A percentile compares a stretch with the other conserved stretches of the same genome.
Conservation (phyloP, 768 basidiomycete species). For the Kwoniella dejecticola region DNA sequence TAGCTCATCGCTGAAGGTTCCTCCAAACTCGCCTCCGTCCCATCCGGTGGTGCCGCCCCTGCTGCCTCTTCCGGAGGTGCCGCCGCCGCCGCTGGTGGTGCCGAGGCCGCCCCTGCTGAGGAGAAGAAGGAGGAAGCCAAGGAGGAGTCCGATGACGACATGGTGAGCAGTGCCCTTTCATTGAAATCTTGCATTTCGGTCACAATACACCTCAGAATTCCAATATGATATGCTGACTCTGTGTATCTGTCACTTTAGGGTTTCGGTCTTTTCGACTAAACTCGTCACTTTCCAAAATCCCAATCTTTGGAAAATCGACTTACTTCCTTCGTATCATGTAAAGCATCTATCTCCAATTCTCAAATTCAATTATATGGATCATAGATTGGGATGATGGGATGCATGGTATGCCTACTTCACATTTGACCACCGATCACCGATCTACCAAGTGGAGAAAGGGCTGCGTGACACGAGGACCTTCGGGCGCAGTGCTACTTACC, state of each 20-base stretch:
- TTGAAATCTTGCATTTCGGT: too few species aligned
- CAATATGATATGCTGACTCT: not conserved
- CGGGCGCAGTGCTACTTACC: too few species aligned
- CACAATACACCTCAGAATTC: too few species aligned
- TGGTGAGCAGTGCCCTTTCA: constrained; percentile 62
- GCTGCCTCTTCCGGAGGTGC: constrained; percentile 63
- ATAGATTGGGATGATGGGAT: constrained; percentile 5
- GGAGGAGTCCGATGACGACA: constrained; percentile 95
- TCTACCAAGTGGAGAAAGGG: too few species aligned
- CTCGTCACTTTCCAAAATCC: constrained; percentile 17
- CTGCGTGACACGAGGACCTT: too few species aligned
- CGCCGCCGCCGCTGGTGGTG: constrained; percentile 63
- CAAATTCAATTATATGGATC: not conserved
- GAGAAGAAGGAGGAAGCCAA: constrained; percentile 72
- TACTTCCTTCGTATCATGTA: constrained; percentile 9
- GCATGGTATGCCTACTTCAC: constrained; percentile 19
- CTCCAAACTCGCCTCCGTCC: constrained; percentile 92
- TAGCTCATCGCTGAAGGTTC: constrained; percentile 91
- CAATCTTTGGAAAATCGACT: not conserved
- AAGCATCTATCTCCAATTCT: not conserved
- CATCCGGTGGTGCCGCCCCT: constrained; percentile 69
- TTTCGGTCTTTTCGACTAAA: constrained; percentile 93
- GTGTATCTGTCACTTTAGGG: constrained; percentile 59
- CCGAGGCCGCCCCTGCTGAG: constrained; percentile 67
- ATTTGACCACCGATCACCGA: too few species aligned